Conservation (phyloP, 441 rosid species). For the Heliophila coronopifolia region DNA sequence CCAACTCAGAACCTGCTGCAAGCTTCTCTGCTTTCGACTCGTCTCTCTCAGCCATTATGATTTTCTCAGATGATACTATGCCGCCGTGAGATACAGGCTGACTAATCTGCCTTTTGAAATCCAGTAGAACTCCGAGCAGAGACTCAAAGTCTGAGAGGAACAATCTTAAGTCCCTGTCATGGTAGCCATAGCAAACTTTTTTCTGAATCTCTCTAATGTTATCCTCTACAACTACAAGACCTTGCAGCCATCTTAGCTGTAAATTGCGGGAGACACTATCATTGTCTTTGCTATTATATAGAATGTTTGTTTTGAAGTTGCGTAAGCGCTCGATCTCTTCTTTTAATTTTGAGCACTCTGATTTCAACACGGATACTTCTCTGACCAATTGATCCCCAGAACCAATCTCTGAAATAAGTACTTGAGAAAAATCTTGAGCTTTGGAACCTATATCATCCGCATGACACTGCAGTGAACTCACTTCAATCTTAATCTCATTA, state of each 20-base stretch:
- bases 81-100: slow-evolving; percentile 38
- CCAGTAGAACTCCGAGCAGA: slow-evolving; percentile 53
- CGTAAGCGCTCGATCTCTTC: slow-evolving; percentile 54
- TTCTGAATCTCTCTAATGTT: slow-evolving; percentile 65
- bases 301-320: slow-evolving; percentile 33
- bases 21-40: slow-evolving; percentile 38
- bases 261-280: slow-evolving; percentile 41
- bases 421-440: slow-evolving; percentile 60
- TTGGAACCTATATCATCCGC: slow-evolving; percentile 71
- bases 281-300: slow-evolving; percentile 34
- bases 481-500: slow-evolving; percentile 68
- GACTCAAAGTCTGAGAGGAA: slow-evolving; percentile 63
- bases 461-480: slow-evolving; percentile 59
- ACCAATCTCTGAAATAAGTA: slow-evolving; percentile 74
- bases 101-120: slow-evolving; percentile 66
- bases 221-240: slow-evolving; percentile 64
- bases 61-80: slow-evolving; percentile 38
- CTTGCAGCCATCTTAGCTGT: slow-evolving; percentile 60
- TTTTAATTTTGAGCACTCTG: slow-evolving; percentile 72
- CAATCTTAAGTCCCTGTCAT: slow-evolving; percentile 55
- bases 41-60: slow-evolving; percentile 32
- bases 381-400: slow-evolving; percentile 71
- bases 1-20: slow-evolving; percentile 44
- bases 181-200: slow-evolving; percentile 55
- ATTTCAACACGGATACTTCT: slow-evolving; percentile 73